Percentiles rank a stretch among this genome's conserved stretches.
Evolutionary conservation across 1,284 basidiomycete genomes (phyloP).

Genomic region (Melampsora larici-populina): DNA sequence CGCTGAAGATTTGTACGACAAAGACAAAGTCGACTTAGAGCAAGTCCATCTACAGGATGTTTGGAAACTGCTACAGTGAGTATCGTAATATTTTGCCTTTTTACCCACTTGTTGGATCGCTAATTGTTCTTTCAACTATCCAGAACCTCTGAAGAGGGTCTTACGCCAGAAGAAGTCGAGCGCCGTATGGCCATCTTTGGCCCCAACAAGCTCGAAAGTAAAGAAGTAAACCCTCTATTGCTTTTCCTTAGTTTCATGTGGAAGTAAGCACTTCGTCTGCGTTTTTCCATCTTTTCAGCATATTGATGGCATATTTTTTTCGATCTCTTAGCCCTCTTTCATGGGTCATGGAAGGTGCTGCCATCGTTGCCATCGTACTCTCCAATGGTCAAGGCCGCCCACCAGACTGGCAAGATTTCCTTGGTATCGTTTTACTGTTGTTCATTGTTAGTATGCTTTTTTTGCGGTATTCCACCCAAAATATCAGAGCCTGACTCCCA

Average conservation of each 20-base stretch:
- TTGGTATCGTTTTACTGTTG: constrained; percentile 87
- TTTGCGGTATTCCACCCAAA: background rate
- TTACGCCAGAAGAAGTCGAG: constrained; percentile 68
- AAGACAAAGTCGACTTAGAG: constrained; percentile 98
- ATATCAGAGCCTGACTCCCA: background rate
- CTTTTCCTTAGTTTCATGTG: constrained; percentile 57
- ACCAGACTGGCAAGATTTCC: constrained; percentile 96
- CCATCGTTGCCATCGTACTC: constrained; percentile 89
- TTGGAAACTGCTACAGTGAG: constrained; percentile 88
- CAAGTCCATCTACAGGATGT: constrained; percentile 95
- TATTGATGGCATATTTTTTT: background rate
- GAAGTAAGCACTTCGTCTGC: constrained; percentile 2
- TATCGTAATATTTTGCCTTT: constrained; percentile 45
- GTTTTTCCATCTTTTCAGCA: background rate
- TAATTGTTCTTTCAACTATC: background rate
- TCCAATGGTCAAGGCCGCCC: constrained; percentile 83
- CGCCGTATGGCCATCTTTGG: constrained; percentile 92
- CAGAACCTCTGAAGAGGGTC: constrained; percentile 66
- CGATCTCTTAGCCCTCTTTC: constrained; percentile 78
- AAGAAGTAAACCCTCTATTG: constrained; percentile 79
- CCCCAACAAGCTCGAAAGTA: constrained; percentile 88
- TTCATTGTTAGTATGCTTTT: constrained; percentile 60
- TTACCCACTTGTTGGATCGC: background rate
- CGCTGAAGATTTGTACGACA: constrained; percentile 92
- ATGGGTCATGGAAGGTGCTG: constrained; percentile 99